phyloP scores from a whole-genome alignment of 768 basidiomycete genomes.

The Candolleomyces aberdarensis region DNA sequence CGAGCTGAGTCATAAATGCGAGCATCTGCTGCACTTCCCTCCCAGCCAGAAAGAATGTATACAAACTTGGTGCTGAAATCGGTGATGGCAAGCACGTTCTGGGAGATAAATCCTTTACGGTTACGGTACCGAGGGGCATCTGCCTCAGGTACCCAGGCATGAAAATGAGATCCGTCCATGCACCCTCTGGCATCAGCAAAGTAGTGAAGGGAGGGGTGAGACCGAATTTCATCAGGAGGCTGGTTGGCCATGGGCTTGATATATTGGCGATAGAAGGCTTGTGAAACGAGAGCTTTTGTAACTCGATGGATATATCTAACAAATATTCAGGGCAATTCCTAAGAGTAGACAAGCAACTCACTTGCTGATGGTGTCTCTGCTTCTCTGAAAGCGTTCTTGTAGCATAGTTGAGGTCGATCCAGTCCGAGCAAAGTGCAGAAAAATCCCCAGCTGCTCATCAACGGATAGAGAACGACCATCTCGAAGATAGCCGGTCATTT shows the following conservation, averaged over 20 bases:
- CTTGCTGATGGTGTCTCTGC: constrained; percentile 27
- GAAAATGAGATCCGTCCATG: constrained; percentile 25
- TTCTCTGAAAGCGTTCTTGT: constrained; percentile 27
- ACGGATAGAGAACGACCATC: constrained; percentile 18
- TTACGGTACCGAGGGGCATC: constrained; percentile 19
- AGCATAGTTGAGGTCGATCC: constrained; percentile 19
- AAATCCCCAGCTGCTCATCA: constrained; percentile 29
- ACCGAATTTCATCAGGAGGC: constrained; percentile 1
- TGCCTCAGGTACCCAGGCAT: constrained; percentile 11
- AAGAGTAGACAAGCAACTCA: too few species aligned
- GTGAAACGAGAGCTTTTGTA: neutral
- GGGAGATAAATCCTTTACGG: constrained; percentile 10
- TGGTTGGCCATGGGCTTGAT: neutral
- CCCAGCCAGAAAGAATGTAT: constrained; percentile 31
- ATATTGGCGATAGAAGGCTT: neutral
- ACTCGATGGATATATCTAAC: neutral
- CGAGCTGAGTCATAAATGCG: constrained; percentile 20
- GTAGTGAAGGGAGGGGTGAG: neutral
- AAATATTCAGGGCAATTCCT: neutral
- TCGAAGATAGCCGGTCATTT: constrained; percentile 8
- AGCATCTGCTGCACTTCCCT: constrained; percentile 27
- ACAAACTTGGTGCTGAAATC: constrained; percentile 20
- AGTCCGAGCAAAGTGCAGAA: constrained; percentile 19
- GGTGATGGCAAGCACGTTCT: constrained; percentile 22
- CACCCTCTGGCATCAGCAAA: constrained; percentile 15